Conservation (phyloP, 2,329 filamentous ascomycete genomes). For the Chrysoporthe deuterocubensis region DNA sequence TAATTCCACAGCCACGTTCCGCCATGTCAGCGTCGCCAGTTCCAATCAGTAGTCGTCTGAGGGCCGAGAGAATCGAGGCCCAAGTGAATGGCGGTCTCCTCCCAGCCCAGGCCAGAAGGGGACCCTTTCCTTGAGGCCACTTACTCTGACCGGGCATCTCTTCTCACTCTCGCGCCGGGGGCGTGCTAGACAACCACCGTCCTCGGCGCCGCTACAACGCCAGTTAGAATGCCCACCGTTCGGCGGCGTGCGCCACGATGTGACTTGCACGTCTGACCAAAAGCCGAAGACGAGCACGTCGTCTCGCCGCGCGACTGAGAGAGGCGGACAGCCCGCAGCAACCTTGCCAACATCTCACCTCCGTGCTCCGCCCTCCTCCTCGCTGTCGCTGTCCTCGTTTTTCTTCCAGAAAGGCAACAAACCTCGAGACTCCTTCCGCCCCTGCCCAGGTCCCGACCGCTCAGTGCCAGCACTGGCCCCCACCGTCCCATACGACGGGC, state of each 20-base stretch:
- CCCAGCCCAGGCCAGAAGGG: not conserved
- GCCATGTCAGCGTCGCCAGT: not conserved
- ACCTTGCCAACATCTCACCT: not conserved
- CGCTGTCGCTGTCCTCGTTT: slow-evolving; percentile 25
- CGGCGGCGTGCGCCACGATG: not conserved
- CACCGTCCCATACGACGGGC: slow-evolving; percentile 22
- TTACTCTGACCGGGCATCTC: not conserved
- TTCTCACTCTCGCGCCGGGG: not conserved
- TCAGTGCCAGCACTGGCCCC: not conserved
- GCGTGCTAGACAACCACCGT: too few relatives aligned
- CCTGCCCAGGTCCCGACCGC: not conserved
- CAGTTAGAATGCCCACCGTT: too few relatives aligned
- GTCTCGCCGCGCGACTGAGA: not conserved
- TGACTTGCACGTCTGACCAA: not conserved
- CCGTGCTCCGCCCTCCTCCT: slow-evolving; percentile 7
- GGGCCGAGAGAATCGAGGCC: not conserved
- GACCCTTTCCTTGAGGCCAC: not conserved
- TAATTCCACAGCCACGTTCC: not conserved
- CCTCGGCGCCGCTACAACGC: too few relatives aligned
- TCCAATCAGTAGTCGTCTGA: not conserved
- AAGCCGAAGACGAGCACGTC: not conserved
- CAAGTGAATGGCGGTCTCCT: not conserved
- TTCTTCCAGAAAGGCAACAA: slow-evolving; percentile 26
- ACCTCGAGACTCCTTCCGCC: slow-evolving; percentile 4
- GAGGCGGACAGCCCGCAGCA: not conserved